phyloP scores from a whole-genome alignment of 2,329 filamentous ascomycete species.

The Colletotrichum sp. region DNA sequence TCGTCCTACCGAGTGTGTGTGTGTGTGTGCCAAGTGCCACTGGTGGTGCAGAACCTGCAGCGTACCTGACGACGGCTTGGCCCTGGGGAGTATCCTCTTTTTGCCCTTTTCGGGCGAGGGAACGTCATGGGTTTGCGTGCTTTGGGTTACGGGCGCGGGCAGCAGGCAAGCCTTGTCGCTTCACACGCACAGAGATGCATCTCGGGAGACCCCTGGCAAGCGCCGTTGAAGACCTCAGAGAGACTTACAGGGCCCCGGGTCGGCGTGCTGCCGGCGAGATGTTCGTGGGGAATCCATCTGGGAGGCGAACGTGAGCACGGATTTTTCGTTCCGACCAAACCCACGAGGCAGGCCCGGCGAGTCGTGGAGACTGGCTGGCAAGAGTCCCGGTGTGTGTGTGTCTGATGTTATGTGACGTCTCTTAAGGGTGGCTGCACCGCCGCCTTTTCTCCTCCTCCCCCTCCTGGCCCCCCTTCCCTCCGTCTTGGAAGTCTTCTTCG shows the following conservation, averaged over 20 bases:
- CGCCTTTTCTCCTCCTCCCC: neutral
- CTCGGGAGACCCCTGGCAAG: neutral
- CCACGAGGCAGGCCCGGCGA: neutral
- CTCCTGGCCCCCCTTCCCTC: neutral
- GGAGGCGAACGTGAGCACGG: neutral
- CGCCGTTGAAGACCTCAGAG: neutral
- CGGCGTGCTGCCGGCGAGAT: conserved; percentile 11
- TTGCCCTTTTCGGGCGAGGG: neutral
- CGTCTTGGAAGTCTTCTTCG: neutral
- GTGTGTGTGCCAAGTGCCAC: neutral
- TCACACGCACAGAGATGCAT: neutral
- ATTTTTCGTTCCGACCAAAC: neutral
- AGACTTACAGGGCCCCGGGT: neutral
- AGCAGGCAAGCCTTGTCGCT: neutral
- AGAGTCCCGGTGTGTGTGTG: neutral
- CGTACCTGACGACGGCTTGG: neutral
- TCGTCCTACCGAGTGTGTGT: neutral
- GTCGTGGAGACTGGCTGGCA: neutral
- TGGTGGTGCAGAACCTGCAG: neutral
- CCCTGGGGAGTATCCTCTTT: neutral
- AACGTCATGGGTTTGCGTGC: neutral
- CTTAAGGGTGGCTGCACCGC: conserved; percentile 12
- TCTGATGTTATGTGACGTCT: conserved; percentile 11
- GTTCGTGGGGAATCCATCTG: conserved; percentile 1
- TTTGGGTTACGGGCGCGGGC: neutral